Base-by-base conservation (phyloP, 208 protist genomes). In the Acanthamoeba healyi region DNA sequence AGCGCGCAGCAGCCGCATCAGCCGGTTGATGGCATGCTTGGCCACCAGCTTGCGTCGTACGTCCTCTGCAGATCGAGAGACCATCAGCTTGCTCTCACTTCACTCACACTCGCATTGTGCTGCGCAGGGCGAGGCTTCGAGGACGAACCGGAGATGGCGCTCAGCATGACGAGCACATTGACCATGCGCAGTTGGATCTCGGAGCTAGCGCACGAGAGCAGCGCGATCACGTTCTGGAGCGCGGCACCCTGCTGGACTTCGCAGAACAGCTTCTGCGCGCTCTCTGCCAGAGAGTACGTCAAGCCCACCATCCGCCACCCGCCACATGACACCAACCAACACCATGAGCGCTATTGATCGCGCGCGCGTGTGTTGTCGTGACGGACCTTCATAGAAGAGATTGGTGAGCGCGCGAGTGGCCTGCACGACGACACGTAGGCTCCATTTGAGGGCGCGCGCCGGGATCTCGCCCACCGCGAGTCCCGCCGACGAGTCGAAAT, bases 371-470 rank as follows among this genome's bases (percentile, higher is more conserved):
- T 1, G 32, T 6, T 70, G 61, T 34, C 15, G 14, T 7, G 32
- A 70, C 12, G 63, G 24, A 81, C 70, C 70, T 46, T 81, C 70
- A 29, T 81, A 81, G 36, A 81, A 81, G 9, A 81, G 70, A n/a
- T 81, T 81, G 70, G 70, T 81, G 17, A 81, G 36, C 15, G 70
- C 70, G 40, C 70, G 70, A 14, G 70, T 81, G 70, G 70, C 70
- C 70, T 81, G 70, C 4, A 34, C 70, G 22, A 81, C 70, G 15
- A 81, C 40, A 19, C 70, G 70, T 5, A 10, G 38, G 36, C 70
- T 81, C 70, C 70, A 81, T 38, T 32, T 81, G 70, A 81, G 70
- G 9, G 70, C 70, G 5, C 49, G 36, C 2, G 36, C 22, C 0
- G 34, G 70, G 70, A 81, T 81, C 70, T 81, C 70, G 70, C 70